Evolutionary conservation across 2,329 filamentous ascomycete species (phyloP), one percentile per base, ranked within the genome.

Genomic region (Aspergillus udagawae): DNA sequence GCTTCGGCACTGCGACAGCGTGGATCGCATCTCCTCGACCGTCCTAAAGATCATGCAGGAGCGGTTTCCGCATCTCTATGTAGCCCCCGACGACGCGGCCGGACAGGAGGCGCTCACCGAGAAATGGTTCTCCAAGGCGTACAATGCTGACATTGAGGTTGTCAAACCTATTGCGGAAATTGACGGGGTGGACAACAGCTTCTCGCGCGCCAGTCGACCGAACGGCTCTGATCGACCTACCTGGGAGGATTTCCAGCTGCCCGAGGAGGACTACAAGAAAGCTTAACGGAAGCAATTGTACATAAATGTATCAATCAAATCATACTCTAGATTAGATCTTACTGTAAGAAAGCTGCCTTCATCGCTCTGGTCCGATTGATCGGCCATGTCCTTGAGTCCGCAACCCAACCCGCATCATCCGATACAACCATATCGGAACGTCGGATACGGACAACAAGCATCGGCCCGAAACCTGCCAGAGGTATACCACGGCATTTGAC

Each of bases 1-100:
- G 5, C 67, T 88, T 52, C 73, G 83, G 3, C 85, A 88, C 63
- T 79, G 80, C 50, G 82, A 88, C 65, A 87, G 83, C 60, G 85
- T 88, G 1, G 86, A 88, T 56, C 83, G 86, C 49, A 85, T 88
- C 41, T 85, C 84, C 0, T 82, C 81, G 49, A 80, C 82, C 1
- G 84, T 83, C 7, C 68, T 88, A 61, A 78, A 77, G 56, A 79
- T 78, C 28, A 80, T 87, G 82, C 76, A 79, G 54, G 67, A 71
- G 42, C 75, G 76, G 7, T 82, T 80, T 64, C 82, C 83, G 0
- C 79, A 82, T 27, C 70, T 87, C n/a, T 84, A 86, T 58, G 73
- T 75, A 28, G 25, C 59, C 3, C 56, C 63, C 10, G 63, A 61
- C 2, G 25, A 23, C 21, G 45, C 59, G 25, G 57, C 57, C 42